phyloP scores from a whole-genome alignment of 768 basidiomycete genomes.

The Phylloporus rhodoxanthus region DNA sequence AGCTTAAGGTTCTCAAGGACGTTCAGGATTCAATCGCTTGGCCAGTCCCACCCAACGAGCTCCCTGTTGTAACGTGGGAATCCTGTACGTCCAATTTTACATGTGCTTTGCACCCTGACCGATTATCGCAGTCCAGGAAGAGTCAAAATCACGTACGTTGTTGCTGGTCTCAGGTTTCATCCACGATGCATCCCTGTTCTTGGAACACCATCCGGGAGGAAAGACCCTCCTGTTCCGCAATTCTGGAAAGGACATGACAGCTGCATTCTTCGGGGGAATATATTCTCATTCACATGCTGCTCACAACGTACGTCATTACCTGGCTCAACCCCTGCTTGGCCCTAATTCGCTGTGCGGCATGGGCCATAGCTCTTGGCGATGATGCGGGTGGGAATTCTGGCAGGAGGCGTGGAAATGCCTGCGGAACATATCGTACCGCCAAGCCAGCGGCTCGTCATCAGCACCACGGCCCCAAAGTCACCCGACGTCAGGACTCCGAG shows the following conservation, averaged over 20 bases:
- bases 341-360: constrained; percentile 4
- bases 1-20: constrained; percentile 64
- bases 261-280: constrained; percentile 80
- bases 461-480: constrained; percentile 8
- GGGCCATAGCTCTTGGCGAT: constrained; percentile 54
- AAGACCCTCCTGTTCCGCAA: constrained; percentile 47
- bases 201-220: constrained; percentile 80
- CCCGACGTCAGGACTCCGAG: background rate
- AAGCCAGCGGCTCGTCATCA: constrained; percentile 36
- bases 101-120: background rate
- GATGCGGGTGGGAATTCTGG: constrained; percentile 68
- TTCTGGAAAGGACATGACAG: constrained; percentile 78
- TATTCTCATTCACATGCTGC: constrained; percentile 83
- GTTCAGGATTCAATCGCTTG: constrained; percentile 59
- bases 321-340: background rate
- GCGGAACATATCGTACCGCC: constrained; percentile 42
- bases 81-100: constrained; percentile 46
- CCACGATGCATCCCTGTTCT: constrained; percentile 72
- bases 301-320: constrained; percentile 50
- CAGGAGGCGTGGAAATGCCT: constrained; percentile 55
- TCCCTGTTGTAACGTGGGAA: constrained; percentile 81
- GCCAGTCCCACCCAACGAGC: constrained; percentile 50
- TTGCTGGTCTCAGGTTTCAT: constrained; percentile 82
- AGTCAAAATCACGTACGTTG: constrained; percentile 58
- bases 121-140: constrained; percentile 49